Conservation (phyloP, 2,329 filamentous ascomycete species). For the Capronia epimyces region DNA sequence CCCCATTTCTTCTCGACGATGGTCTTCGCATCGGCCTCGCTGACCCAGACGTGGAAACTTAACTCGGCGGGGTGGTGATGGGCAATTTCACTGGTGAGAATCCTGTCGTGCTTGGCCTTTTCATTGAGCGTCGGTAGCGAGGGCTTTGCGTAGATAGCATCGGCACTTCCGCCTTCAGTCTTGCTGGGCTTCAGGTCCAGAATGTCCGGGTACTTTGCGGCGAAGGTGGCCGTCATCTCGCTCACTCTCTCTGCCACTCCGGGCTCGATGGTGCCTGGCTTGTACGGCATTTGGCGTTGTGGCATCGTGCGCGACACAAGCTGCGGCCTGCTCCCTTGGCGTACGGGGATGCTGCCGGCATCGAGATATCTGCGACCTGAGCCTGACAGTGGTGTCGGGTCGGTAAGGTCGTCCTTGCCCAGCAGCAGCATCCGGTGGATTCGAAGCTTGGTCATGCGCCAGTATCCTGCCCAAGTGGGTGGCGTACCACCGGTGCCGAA, state of each 20-base stretch:
- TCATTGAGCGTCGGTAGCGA: slow-evolving; percentile 14
- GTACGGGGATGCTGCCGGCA: slow-evolving; percentile 3
- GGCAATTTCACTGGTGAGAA: slow-evolving; percentile 18
- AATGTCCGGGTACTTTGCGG: slow-evolving; percentile 11
- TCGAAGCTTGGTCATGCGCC: slow-evolving; percentile 25
- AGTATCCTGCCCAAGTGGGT: slow-evolving; percentile 25
- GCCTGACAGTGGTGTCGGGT: slow-evolving; percentile 16
- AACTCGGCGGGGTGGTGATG: slow-evolving; percentile 19
- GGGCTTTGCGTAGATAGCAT: slow-evolving; percentile 19
- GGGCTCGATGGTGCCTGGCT: slow-evolving; percentile 2
- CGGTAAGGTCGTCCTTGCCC: slow-evolving; percentile 18
- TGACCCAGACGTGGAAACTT: slow-evolving; percentile 23
- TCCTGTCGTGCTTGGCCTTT: slow-evolving; percentile 6
- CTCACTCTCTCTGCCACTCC: slow-evolving; percentile 15
- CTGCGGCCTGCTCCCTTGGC: slow-evolving; percentile 13
- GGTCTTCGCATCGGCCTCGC: slow-evolving; percentile 19
- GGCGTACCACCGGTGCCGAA: slow-evolving; percentile 26
- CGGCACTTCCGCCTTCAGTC: slow-evolving; percentile 19
- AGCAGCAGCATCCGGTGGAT: slow-evolving; percentile 18
- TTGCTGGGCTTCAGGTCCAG: slow-evolving; percentile 19
- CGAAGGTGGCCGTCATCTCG: slow-evolving; percentile 11
- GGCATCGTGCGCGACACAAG: slow-evolving; percentile 23
- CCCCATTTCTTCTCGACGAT: slow-evolving; percentile 24
- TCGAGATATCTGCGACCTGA: slow-evolving; percentile 19
- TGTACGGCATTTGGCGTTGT: slow-evolving; percentile 23